Conservation (phyloP, 2,329 filamentous ascomycete species). For the Monosporascus sp. region DNA sequence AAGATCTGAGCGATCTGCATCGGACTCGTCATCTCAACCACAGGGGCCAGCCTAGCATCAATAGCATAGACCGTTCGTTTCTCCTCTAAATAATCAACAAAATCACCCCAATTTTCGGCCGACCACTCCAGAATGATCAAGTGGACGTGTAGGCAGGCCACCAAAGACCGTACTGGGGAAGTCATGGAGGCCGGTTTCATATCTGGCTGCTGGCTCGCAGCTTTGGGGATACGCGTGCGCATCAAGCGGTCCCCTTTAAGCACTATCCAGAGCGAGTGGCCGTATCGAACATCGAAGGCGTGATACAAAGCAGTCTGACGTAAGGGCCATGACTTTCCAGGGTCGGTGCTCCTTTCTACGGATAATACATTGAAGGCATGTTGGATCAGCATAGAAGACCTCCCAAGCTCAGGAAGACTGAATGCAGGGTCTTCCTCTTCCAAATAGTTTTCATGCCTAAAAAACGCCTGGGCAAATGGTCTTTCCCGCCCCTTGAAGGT, state of each 20-base stretch:
- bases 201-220: slow-evolving; percentile 1
- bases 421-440: slow-evolving; percentile 2
- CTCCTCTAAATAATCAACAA: slow-evolving; percentile 13
- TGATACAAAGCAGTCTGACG: slow-evolving; percentile 15
- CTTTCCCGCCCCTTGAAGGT: slow-evolving; percentile 8
- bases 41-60: slow-evolving; percentile 8
- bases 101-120: slow-evolving; percentile 13
- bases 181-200: slow-evolving; percentile 5
- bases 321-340: slow-evolving; percentile 10
- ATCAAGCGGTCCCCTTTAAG: slow-evolving; percentile 15
- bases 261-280: slow-evolving; percentile 14
- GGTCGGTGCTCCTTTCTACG: slow-evolving; percentile 6
- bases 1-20: slow-evolving; percentile 3
- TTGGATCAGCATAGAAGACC: slow-evolving; percentile 14
- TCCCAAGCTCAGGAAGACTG: background rate
- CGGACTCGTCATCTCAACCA: slow-evolving; percentile 6
- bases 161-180: slow-evolving; percentile 10
- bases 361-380: slow-evolving; percentile 16
- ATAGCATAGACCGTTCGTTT: slow-evolving; percentile 1
- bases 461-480: slow-evolving; percentile 6
- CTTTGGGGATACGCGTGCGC: slow-evolving; percentile 6
- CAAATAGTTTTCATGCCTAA: slow-evolving; percentile 13
- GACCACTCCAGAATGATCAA: slow-evolving; percentile 16
- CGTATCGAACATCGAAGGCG: slow-evolving; percentile 13
- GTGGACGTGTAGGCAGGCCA: slow-evolving; percentile 9